phyloP scores from a whole-genome alignment of 306 rosid genomes.

The Quercus engelmannii region DNA sequence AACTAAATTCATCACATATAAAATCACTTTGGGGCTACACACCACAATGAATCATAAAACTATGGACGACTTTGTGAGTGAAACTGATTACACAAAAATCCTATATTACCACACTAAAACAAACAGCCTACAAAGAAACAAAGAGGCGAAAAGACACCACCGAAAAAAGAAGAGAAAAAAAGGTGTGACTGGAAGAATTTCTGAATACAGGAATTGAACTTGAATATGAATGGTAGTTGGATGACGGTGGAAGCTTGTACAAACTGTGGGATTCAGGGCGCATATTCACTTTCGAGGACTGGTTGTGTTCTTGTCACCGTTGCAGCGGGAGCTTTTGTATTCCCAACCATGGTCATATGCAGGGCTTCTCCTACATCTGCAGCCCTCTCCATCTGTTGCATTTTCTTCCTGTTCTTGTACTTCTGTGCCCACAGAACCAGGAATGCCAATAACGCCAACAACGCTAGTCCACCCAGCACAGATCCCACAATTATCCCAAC shows the following conservation, averaged over 20 bases:
- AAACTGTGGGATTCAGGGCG: conserved; percentile 51
- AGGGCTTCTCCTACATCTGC: conserved; percentile 89
- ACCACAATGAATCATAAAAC: conserved; percentile 59
- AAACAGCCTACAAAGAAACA: conserved; percentile 41
- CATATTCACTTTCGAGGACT: conserved; percentile 82
- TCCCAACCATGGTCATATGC: conserved; percentile 75
- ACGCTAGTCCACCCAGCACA: conserved; percentile 65
- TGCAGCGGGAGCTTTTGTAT: conserved; percentile 88
- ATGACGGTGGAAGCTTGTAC: conserved; percentile 39
- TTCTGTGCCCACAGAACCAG: conserved; percentile 58
- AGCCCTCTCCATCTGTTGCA: conserved; percentile 84
- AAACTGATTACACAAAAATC: conserved; percentile 63
- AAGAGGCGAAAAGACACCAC: conserved; percentile 18
- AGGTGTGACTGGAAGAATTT: conserved; percentile 44
- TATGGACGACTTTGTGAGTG: conserved; percentile 25
- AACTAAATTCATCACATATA: conserved; percentile 56
- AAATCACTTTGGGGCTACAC: conserved; percentile 57
- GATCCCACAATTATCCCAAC: conserved; percentile 78
- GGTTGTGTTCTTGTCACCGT: conserved; percentile 87
- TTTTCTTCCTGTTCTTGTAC: conserved; percentile 54
- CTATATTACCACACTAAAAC: conserved; percentile 59
- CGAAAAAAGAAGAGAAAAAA: conserved; percentile 1
- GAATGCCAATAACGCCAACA: conserved; percentile 44
- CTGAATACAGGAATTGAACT: conserved; percentile 43
- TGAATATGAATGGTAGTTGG: conserved; percentile 37